These are phyloP conservation scores for Fusarium chlamydosporum DNA, from an alignment of 2,329 filamentous ascomycete species.

Conservation along the genomic window DNA sequence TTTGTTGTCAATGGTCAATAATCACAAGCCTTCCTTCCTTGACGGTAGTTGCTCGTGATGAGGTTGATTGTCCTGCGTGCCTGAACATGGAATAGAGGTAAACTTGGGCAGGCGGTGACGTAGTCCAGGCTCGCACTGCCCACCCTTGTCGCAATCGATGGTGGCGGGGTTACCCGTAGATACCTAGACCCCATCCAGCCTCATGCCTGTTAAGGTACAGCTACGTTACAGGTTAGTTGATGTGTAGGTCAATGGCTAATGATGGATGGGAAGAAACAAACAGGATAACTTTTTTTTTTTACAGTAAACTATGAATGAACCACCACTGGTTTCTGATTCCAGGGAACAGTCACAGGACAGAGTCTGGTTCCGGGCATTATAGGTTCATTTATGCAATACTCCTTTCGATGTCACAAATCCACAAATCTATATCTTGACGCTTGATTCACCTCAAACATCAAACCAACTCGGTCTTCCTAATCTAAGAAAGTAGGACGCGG, in stretches of 20 bases:
- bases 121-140: slow-evolving; percentile 47
- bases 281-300: background rate
- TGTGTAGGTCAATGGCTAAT: background rate
- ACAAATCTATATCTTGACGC: background rate
- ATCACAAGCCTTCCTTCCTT: slow-evolving; percentile 12
- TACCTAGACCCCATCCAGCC: slow-evolving; percentile 23
- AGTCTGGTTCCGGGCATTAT: background rate
- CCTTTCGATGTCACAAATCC: background rate
- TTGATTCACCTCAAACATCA: too few relatives aligned
- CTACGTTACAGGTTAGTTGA: background rate
- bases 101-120: slow-evolving; percentile 48
- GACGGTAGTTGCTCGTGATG: slow-evolving; percentile 40
- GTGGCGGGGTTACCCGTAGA: slow-evolving; percentile 39
- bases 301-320: background rate
- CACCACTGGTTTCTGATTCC: too few relatives aligned
- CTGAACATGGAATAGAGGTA: slow-evolving; percentile 33
- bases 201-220: background rate
- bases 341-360: background rate
- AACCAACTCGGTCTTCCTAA: background rate
- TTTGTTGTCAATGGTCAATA: slow-evolving; percentile 8
- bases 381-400: background rate
- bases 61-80: slow-evolving; percentile 27
- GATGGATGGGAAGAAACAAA: background rate
- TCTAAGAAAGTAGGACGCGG: slow-evolving; percentile 68
- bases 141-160: slow-evolving; percentile 32